Conservation (phyloP, 768 basidiomycete genomes). For the Rhizopogon vinicolor region DNA sequence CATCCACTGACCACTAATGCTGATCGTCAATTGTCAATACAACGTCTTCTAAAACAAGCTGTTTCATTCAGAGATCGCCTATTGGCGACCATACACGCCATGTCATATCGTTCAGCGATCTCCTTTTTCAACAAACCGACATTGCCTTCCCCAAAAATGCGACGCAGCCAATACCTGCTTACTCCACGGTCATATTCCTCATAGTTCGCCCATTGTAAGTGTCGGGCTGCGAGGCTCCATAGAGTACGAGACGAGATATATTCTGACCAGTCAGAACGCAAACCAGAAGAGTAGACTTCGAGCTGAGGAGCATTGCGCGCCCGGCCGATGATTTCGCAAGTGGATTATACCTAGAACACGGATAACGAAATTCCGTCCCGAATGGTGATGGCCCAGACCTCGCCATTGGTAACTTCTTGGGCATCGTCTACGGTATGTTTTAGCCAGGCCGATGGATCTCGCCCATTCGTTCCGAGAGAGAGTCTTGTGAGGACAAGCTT, state of each 20-base stretch:
- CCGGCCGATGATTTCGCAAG: conserved; percentile 67
- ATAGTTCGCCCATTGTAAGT: conserved; percentile 59
- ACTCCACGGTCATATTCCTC: conserved; percentile 71
- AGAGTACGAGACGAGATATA: conserved; percentile 37
- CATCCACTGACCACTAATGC: conserved; percentile 69
- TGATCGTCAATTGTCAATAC: conserved; percentile 21
- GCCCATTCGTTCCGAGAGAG: conserved; percentile 41
- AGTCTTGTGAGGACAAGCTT: conserved; percentile 54
- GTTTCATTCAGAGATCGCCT: conserved; percentile 37
- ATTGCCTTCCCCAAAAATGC: conserved; percentile 37
- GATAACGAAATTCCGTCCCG: conserved; percentile 18
- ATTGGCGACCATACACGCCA: conserved; percentile 71
- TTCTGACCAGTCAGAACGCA: conserved; percentile 63
- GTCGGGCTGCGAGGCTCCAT: conserved; percentile 8
- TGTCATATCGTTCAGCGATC: conserved; percentile 59
- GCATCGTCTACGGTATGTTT: conserved; percentile 38
- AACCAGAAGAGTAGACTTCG: conserved; percentile 4
- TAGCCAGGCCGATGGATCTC: conserved; percentile 30
- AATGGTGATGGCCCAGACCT: conserved; percentile 57
- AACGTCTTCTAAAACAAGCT: neutral
- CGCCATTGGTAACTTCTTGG: conserved; percentile 46
- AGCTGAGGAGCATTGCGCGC: conserved; percentile 9
- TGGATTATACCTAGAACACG: conserved; percentile 49
- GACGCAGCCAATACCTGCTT: conserved; percentile 59
- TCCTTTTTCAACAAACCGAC: conserved; percentile 35